phyloP scores from a whole-genome alignment of 2,329 filamentous ascomycete species.

The Hypoxylon sp. region DNA sequence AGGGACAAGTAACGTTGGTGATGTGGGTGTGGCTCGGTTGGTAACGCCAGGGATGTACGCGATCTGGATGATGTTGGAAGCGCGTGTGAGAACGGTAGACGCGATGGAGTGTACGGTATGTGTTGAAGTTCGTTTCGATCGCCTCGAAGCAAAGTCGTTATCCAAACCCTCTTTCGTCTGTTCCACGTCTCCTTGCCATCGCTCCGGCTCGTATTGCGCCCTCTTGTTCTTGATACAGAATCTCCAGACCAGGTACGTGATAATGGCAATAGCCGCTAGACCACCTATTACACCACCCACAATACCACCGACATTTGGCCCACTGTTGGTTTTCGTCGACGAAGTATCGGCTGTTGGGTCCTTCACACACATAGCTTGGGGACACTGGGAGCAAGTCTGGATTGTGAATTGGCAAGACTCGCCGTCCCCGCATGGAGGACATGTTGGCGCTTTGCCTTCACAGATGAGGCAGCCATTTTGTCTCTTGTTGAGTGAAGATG shows the following conservation, averaged over 20 bases:
- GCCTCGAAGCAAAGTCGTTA: conserved; percentile 60
- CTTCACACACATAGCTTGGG: conserved; percentile 62
- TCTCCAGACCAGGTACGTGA: conserved; percentile 87
- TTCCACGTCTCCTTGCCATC: conserved; percentile 68
- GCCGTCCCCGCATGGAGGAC: conserved; percentile 61
- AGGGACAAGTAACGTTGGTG: conserved; percentile 84
- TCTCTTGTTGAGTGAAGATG: conserved; percentile 57
- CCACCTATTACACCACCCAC: conserved; percentile 93
- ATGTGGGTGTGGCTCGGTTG: conserved; percentile 88
- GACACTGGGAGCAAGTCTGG: conserved; percentile 62
- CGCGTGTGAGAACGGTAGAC: conserved; percentile 93
- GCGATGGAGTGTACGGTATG: conserved; percentile 93
- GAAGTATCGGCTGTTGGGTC: conserved; percentile 45
- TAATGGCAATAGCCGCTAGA: conserved; percentile 78
- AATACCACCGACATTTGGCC: conserved; percentile 85
- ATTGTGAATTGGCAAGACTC: conserved; percentile 63
- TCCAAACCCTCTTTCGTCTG: conserved; percentile 61
- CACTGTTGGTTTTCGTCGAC: conserved; percentile 52
- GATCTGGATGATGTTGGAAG: conserved; percentile 99
- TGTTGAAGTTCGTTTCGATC: conserved; percentile 79
- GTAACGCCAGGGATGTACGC: conserved; percentile 98
- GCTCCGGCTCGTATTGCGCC: conserved; percentile 70
- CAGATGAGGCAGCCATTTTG: conserved; percentile 64
- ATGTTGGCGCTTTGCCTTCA: conserved; percentile 59
- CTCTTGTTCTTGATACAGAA: conserved; percentile 88